A percentile compares a stretch with the other conserved stretches of the same genome.
phyloP scores from a whole-genome alignment of 106 monocot species.

The Allium fistulosum region DNA sequence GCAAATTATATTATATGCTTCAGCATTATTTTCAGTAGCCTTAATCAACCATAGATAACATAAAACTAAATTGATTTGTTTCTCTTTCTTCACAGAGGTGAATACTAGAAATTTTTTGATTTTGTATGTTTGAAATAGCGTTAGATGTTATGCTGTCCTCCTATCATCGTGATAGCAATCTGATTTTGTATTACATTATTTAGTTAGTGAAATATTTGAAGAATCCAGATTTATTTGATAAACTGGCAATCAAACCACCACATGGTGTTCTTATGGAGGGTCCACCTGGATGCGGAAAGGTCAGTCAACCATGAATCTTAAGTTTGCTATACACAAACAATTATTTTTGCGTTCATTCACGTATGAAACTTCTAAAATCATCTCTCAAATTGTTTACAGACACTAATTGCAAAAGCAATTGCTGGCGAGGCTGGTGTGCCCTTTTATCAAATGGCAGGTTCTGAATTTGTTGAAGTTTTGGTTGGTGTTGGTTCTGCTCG shows the following conservation, averaged over 20 bases:
- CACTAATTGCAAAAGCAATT: constrained; percentile 85
- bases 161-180: not conserved
- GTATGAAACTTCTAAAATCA: too few relatives aligned
- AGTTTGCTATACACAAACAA: not conserved
- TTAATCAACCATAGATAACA: too few relatives aligned
- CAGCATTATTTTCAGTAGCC: too few relatives aligned
- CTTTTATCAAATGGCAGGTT: constrained; percentile 91
- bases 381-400: constrained; percentile 24
- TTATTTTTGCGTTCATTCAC: constrained; percentile 1
- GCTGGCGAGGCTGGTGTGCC: constrained; percentile 94
- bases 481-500: constrained; percentile 93
- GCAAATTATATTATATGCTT: too few relatives aligned
- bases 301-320: constrained; percentile 14
- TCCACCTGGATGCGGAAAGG: constrained; percentile 89
- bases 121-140: too few relatives aligned
- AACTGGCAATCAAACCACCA: constrained; percentile 70
- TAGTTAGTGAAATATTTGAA: constrained; percentile 80
- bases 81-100: too few relatives aligned
- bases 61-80: too few relatives aligned
- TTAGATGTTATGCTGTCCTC: too few relatives aligned
- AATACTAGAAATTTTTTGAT: too few relatives aligned
- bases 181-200: constrained; percentile 2
- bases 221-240: constrained; percentile 80
- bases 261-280: constrained; percentile 83
- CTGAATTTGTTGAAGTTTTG: constrained; percentile 86